Evolutionary conservation across 2,329 filamentous ascomycete species (phyloP), one percentile per base, ranked within the genome.

Genomic region (Ploettnerulaceae sp.): DNA sequence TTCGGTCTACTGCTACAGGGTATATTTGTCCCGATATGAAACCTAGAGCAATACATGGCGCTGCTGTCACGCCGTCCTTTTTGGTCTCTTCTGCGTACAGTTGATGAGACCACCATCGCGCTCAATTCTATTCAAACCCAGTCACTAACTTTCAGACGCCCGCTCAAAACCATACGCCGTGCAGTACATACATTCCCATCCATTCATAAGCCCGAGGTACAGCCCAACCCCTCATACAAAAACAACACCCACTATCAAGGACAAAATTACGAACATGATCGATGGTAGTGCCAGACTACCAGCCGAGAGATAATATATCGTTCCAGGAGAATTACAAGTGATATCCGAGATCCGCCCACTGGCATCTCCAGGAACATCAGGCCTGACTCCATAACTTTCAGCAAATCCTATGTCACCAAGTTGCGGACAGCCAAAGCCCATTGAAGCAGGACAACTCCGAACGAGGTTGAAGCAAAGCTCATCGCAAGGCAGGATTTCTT

Each of bases 391-490:
- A 55, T 79, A 79, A 55, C 72, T 75, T 20, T 65, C 62, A 39
- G 67, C 63, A 58, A 73, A 77, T 5, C 70, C 69, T 7, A 61
- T 59, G 24, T 57, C 57, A 2, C 58, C 61, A 1, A 67, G 65
- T 15, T 60, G 51, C 1, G 93, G 91, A 67, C 93, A 98, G 1
- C 64, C 69, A 59, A 98, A 96, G 0, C 75, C 72, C 57, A 98
- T 70, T 1, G 74, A 67, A 0, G 89, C 76, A 0, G 93, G 91
- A 67, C 93, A 98, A 61, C 79, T 88, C 67, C 85, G 82, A 8
- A 95, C 86, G 1, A 98, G 74, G 44, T 84, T 79, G 63, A 89
- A 93, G 69, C 93, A 98, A 40, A 96, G 69, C 54, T 95, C 85
- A 51, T 86, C 79, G 61, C 91, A 97, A 0, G 93, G 93, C 7